phyloP scores from a whole-genome alignment of 129 eudicot species.

The Chrysanthemum lavandulifolium region DNA sequence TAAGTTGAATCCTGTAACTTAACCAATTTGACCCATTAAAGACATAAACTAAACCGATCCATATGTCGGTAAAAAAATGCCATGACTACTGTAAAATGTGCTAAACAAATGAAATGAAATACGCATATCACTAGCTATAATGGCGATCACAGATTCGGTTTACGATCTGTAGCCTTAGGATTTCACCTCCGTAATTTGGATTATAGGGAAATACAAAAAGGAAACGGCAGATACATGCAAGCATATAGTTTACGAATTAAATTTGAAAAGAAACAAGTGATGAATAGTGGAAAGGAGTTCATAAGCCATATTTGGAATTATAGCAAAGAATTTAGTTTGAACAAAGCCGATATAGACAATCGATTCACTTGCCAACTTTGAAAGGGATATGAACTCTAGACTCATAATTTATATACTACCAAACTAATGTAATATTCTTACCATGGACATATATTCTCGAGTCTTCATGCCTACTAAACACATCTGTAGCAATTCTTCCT shows the following conservation, averaged over 20 bases:
- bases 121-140: no score
- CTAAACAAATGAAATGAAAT: no score
- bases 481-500: conserved; percentile 84
- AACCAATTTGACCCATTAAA: neutral
- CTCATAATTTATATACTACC: neutral
- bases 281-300: neutral
- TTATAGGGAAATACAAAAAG: neutral
- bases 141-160: no score
- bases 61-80: no score
- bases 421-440: conserved; percentile 29
- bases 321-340: neutral
- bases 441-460: conserved; percentile 67
- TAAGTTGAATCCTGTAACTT: neutral
- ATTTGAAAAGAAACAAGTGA: neutral
- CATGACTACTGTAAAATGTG: no score
- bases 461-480: conserved; percentile 93
- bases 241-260: neutral
- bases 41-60: no score
- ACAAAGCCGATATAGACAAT: neutral
- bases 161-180: no score
- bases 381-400: neutral
- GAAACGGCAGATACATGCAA: neutral
- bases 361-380: neutral
- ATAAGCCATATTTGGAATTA: neutral
- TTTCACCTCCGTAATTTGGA: no score